Evolutionary conservation across 805 yeast species (phyloP).

Genomic region (Cyberlindnera veronae): DNA sequence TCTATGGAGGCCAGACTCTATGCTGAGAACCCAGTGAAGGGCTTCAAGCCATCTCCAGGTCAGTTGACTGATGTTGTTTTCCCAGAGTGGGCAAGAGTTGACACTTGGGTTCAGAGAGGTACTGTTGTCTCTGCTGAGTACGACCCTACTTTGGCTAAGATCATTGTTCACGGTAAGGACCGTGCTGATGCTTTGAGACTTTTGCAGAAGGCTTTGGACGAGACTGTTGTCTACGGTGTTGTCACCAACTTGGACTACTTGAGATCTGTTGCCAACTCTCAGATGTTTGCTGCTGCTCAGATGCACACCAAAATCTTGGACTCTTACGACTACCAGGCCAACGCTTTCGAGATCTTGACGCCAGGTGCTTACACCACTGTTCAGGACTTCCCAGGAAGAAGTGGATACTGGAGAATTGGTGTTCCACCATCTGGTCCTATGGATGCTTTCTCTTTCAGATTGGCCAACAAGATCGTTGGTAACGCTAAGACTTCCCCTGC

Average conservation of each 20-base stretch:
- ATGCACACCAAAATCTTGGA: constrained; percentile 89
- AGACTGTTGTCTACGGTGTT: constrained; percentile 86
- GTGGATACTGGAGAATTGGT: constrained; percentile 64
- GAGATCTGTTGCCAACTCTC: constrained; percentile 77
- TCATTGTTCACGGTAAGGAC: constrained; percentile 89
- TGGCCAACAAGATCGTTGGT: constrained; percentile 90
- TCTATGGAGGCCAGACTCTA: constrained; percentile 96
- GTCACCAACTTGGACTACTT: constrained; percentile 87
- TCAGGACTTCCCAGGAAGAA: constrained; percentile 93
- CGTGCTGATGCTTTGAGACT: constrained; percentile 80
- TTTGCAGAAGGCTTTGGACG: constrained; percentile 75
- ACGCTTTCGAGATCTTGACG: constrained; percentile 76
- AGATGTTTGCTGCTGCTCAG: constrained; percentile 78
- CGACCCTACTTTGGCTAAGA: constrained; percentile 95
- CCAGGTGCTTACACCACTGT: constrained; percentile 97
- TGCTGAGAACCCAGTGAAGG: constrained; percentile 96
- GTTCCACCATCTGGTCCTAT: constrained; percentile 99
- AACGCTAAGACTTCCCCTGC: constrained; percentile 82
- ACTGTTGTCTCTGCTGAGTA: constrained; percentile 86
- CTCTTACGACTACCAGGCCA: constrained; percentile 70
- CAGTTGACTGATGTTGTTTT: constrained; percentile 79
- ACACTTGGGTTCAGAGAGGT: constrained; percentile 91
- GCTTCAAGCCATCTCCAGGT: constrained; percentile 95
- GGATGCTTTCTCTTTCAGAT: constrained; percentile 88
- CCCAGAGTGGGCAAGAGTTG: constrained; percentile 91